Base-by-base conservation (phyloP, 2,329 filamentous ascomycete species). In the Chlorencoelia australis region DNA sequence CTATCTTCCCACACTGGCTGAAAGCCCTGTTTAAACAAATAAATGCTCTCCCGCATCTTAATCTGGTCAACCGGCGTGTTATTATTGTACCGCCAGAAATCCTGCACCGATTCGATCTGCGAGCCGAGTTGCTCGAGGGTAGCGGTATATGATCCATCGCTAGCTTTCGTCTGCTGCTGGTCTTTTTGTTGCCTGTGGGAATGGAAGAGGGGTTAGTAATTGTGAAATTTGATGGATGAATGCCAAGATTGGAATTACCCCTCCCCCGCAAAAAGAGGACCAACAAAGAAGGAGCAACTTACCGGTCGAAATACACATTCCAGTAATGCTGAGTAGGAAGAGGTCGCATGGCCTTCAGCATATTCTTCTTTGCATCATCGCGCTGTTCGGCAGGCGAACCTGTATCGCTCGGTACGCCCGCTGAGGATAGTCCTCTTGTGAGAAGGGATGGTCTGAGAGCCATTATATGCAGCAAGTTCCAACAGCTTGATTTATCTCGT, bases 61-160 rank as follows among this genome's bases (percentile, higher is more conserved):
- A 88, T 77, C 57, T 79, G 73, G 40, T 79, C 73, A 52, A 85
- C 78, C 11, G 82, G 82, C 25, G 79, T 83, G 60, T 87, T 86
- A 64, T 88, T 87, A 64, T 78, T 76, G 63, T 86, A 82, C 43
- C 80, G 73, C 76, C 82, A 87, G 59, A 88, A 88, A 57, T 88
- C 84, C 70, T 87, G 83, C 28, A 87, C 74, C 14, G 81, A 84
- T 65, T 84, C 82, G 59, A 88, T 79, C 60, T 74, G 71, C 32
- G 64, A 62, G 51, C 70, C 73, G 15, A 80, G 68, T 62, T 77
- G 68, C 56, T 79, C 73, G 30, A 80, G 69, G 46, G 52, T 53
- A 13, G 49, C 53, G 16, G 39, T 51, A 37, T 56, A 57, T 10
- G 37, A 46, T 4, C 52, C 53, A 50, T 55, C 52, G 33, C 46